Percentiles rank a stretch among this genome's conserved stretches.
Evolutionary conservation across 2,329 filamentous ascomycete species (phyloP).

Genomic region (Truncatella angustata): DNA sequence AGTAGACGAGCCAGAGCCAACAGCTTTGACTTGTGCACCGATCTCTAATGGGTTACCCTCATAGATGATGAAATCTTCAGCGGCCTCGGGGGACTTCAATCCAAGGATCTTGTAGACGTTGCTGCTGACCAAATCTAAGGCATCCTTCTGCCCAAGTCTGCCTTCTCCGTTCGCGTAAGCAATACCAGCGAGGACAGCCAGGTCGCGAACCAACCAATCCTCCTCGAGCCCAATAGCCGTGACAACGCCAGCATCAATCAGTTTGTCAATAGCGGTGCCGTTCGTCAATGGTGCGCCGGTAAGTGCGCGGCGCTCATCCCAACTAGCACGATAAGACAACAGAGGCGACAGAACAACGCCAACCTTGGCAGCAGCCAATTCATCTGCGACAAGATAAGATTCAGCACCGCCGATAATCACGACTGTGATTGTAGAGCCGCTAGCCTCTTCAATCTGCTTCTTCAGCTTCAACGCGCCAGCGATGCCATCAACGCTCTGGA

Average conservation of each 20-base stretch:
- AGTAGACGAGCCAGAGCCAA: conserved; percentile 41
- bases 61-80: conserved; percentile 56
- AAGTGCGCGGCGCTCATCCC: conserved; percentile 62
- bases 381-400: conserved; percentile 55
- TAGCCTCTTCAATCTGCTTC: conserved; percentile 46
- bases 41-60: conserved; percentile 64
- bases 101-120: conserved; percentile 61
- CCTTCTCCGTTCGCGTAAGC: conserved; percentile 57
- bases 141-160: conserved; percentile 49
- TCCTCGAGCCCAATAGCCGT: conserved; percentile 59
- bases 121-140: conserved; percentile 53
- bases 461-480: conserved; percentile 60
- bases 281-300: conserved; percentile 66
- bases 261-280: conserved; percentile 57
- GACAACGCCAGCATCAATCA: conserved; percentile 57
- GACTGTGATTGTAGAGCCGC: conserved; percentile 39
- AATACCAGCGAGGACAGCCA: conserved; percentile 59
- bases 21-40: conserved; percentile 52
- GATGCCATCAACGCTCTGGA: conserved; percentile 63
- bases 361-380: conserved; percentile 55
- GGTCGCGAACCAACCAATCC: conserved; percentile 60
- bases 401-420: conserved; percentile 63
- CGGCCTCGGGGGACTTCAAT: conserved; percentile 29
- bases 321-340: conserved; percentile 51
- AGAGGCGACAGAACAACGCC: conserved; percentile 61